These are phyloP conservation scores for Pythium pectinolyticum DNA, from an alignment of 352 stramenopile species.

Conservation along the genomic window DNA sequence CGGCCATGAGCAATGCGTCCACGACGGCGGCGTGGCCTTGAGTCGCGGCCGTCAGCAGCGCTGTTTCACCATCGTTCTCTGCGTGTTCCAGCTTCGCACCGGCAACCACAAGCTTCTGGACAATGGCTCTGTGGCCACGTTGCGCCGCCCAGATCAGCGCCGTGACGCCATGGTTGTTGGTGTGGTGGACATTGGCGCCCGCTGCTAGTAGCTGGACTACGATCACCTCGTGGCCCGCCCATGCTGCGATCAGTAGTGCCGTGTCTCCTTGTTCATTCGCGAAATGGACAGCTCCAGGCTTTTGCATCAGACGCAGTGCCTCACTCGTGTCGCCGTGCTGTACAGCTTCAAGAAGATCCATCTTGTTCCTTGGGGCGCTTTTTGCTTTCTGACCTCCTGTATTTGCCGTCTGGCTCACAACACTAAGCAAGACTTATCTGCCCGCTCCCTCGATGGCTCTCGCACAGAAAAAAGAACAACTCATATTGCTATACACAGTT, in stretches of 20 bases:
- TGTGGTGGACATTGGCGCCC: slow-evolving; percentile 27
- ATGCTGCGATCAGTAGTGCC: slow-evolving; percentile 34
- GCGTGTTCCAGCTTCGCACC: slow-evolving; percentile 27
- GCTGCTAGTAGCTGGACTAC: slow-evolving; percentile 31
- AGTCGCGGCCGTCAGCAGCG: slow-evolving; percentile 26
- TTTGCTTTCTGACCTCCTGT: no score
- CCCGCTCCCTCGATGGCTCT: no score
- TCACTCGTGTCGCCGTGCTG: no score
- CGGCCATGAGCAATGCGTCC: slow-evolving; percentile 27
- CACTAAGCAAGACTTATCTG: no score
- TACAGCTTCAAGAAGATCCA: no score
- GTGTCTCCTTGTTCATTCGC: slow-evolving; percentile 7
- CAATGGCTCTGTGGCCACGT: slow-evolving; percentile 27
- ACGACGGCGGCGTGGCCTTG: neutral
- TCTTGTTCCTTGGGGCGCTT: no score
- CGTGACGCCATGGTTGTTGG: slow-evolving; percentile 9
- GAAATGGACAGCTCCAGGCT: no score
- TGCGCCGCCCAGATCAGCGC: slow-evolving; percentile 33
- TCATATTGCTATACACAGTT: no score
- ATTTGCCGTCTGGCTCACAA: no score
- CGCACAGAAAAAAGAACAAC: no score
- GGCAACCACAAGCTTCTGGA: slow-evolving; percentile 30
- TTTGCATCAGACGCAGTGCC: no score
- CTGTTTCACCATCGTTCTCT: slow-evolving; percentile 25
- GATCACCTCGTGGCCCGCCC: slow-evolving; percentile 31